A percentile compares a stretch with the other conserved stretches of the same genome.
These are phyloP conservation scores for Aureobasidium sp. DNA, from an alignment of 2,329 filamentous ascomycete species.

Conservation along the genomic window DNA sequence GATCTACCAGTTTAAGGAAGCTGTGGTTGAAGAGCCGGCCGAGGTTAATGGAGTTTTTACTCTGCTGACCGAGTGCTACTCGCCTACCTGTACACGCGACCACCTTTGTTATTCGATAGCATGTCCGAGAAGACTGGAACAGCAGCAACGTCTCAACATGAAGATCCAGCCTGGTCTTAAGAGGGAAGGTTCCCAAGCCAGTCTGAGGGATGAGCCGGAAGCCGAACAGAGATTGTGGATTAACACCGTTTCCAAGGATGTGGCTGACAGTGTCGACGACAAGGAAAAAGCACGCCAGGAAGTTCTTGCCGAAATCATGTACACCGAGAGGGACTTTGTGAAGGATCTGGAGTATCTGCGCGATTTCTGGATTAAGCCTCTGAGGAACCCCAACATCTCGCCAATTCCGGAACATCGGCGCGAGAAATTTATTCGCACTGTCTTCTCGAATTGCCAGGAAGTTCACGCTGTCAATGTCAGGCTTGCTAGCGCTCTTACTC, in stretches of 20 bases:
- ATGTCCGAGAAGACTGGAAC: slow-evolving; percentile 84
- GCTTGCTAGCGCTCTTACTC: slow-evolving; percentile 79
- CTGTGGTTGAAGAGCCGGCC: slow-evolving; percentile 74
- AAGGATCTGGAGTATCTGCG: slow-evolving; percentile 96
- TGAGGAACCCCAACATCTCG: slow-evolving; percentile 67
- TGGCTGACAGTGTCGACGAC: slow-evolving; percentile 82
- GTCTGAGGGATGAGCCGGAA: slow-evolving; percentile 74
- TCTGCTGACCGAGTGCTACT: slow-evolving; percentile 92
- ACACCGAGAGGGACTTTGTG: slow-evolving; percentile 96
- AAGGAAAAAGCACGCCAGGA: slow-evolving; percentile 96
- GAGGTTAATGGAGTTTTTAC: slow-evolving; percentile 96
- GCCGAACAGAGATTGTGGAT: slow-evolving; percentile 99
- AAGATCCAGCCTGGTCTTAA: slow-evolving; percentile 86
- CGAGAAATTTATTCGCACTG: slow-evolving; percentile 84
- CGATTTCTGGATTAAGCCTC: slow-evolving; percentile 96
- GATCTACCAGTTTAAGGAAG: slow-evolving; percentile 95
- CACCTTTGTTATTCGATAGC: slow-evolving; percentile 97
- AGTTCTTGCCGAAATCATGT: slow-evolving; percentile 96
- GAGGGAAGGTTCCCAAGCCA: slow-evolving; percentile 58
- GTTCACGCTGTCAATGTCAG: slow-evolving; percentile 86
- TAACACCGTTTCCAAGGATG: slow-evolving; percentile 91
- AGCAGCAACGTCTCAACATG: slow-evolving; percentile 87
- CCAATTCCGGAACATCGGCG: slow-evolving; percentile 82
- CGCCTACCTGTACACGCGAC: slow-evolving; percentile 90
- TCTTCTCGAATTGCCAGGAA: slow-evolving; percentile 94